Evolutionary conservation across 768 basidiomycete genomes (phyloP).

Genomic region (Auricularia sp.): DNA sequence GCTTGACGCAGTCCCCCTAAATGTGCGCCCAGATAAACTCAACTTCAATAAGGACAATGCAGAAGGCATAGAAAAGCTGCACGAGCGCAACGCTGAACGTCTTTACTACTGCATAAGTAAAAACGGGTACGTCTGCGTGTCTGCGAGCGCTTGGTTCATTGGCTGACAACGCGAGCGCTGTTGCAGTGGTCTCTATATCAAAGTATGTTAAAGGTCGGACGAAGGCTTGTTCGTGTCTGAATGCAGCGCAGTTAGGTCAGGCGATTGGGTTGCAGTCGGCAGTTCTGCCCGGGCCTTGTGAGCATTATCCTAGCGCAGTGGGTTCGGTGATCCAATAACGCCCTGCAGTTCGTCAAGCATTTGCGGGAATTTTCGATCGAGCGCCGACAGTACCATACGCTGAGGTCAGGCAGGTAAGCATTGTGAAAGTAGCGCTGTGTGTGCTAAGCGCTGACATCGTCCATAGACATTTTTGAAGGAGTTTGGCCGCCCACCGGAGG

Average conservation of each 20-base stretch:
- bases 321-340: neutral
- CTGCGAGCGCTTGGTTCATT: neutral
- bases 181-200: neutral
- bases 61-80: neutral
- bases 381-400: neutral
- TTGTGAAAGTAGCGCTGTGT: neutral
- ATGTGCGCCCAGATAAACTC: neutral
- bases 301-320: neutral
- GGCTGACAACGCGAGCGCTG: no score
- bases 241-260: neutral
- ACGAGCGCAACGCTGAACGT: neutral
- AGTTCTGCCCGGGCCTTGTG: neutral
- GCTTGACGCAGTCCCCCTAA: neutral
- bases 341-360: neutral
- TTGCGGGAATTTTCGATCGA: neutral
- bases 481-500: constrained; percentile 56
- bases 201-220: neutral
- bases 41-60: neutral
- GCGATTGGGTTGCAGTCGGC: neutral
- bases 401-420: neutral
- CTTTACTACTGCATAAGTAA: neutral
- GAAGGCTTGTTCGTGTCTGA: neutral
- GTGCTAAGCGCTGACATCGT: neutral
- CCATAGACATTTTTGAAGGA: constrained; percentile 40
- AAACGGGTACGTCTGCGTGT: neutral